Conservation (phyloP, 2,329 filamentous ascomycete species). For the Penicillium sp. region DNA sequence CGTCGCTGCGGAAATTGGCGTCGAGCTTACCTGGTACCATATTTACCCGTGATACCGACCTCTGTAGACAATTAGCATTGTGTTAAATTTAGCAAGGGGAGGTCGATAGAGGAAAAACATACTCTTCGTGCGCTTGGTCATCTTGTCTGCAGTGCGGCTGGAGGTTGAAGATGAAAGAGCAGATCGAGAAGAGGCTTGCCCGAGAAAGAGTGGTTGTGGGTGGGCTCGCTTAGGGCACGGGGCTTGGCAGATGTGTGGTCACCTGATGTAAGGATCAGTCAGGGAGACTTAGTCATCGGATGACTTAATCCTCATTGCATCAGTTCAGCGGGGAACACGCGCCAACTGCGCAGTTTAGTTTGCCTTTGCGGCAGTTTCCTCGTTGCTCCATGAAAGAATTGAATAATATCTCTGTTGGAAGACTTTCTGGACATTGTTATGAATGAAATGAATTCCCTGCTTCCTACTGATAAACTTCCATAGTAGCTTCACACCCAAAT, state of each 20-base stretch:
- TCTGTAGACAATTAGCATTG: constrained; percentile 45
- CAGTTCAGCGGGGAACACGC: too few species aligned
- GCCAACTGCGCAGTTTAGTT: neutral
- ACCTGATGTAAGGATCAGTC: too few species aligned
- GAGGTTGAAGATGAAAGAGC: constrained; percentile 36
- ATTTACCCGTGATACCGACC: constrained; percentile 98
- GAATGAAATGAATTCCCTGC: too few species aligned
- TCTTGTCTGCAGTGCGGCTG: constrained; percentile 53
- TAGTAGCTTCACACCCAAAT: too few species aligned
- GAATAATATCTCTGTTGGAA: too few species aligned
- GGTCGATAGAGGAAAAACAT: constrained; percentile 20
- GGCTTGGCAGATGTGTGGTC: constrained; percentile 25
- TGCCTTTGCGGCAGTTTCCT: too few species aligned
- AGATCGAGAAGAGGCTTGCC: constrained; percentile 31
- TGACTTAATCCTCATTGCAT: too few species aligned
- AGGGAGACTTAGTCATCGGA: too few species aligned
- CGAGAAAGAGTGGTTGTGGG: constrained; percentile 32
- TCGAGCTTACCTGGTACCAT: constrained; percentile 79
- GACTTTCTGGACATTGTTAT: too few species aligned
- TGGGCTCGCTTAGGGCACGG: constrained; percentile 38
- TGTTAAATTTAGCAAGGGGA: constrained; percentile 1
- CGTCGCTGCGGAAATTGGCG: constrained; percentile 15
- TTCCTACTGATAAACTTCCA: too few species aligned
- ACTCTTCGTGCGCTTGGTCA: constrained; percentile 93
- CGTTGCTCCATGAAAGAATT: too few species aligned